Evolutionary conservation across 768 basidiomycete species (phyloP).

Genomic region (Coprinopsis marcescibilis): DNA sequence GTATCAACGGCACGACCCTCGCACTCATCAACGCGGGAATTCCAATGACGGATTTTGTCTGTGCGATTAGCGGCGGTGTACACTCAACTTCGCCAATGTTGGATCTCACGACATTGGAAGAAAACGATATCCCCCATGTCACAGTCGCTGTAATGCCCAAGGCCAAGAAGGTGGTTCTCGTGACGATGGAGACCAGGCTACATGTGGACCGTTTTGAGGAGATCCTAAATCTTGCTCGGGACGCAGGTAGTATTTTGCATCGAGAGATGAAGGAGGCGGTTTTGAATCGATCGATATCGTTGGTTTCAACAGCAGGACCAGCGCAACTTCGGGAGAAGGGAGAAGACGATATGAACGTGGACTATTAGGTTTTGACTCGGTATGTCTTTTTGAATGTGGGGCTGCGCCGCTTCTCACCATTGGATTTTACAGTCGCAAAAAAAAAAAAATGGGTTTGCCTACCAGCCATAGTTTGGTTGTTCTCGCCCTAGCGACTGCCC

Average conservation of each 20-base stretch:
- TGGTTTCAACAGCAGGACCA: constrained; percentile 59
- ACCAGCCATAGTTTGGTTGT: no score
- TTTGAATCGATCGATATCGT: constrained; percentile 49
- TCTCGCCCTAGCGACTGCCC: no score
- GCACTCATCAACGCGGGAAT: constrained; percentile 89
- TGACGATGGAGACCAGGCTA: constrained; percentile 91
- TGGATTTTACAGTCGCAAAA: no score
- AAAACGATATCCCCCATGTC: constrained; percentile 82
- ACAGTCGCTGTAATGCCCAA: constrained; percentile 89
- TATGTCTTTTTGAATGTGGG: not conserved
- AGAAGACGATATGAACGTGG: constrained; percentile 9
- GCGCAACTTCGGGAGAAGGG: constrained; percentile 20
- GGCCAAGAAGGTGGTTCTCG: constrained; percentile 78
- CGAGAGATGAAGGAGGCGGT: constrained; percentile 79
- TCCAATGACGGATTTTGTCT: constrained; percentile 85
- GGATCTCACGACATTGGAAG: constrained; percentile 86
- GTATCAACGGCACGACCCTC: constrained; percentile 92
- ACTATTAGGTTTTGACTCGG: not conserved
- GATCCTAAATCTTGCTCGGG: constrained; percentile 71
- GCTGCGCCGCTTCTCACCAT: no score
- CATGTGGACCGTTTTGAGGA: constrained; percentile 92
- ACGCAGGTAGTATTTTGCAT: constrained; percentile 74
- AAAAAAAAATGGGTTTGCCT: no score
- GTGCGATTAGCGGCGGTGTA: constrained; percentile 83
- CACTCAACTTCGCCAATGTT: constrained; percentile 77